phyloP scores from a whole-genome alignment of 2,329 filamentous ascomycete genomes.

The Claviceps pazoutovae region DNA sequence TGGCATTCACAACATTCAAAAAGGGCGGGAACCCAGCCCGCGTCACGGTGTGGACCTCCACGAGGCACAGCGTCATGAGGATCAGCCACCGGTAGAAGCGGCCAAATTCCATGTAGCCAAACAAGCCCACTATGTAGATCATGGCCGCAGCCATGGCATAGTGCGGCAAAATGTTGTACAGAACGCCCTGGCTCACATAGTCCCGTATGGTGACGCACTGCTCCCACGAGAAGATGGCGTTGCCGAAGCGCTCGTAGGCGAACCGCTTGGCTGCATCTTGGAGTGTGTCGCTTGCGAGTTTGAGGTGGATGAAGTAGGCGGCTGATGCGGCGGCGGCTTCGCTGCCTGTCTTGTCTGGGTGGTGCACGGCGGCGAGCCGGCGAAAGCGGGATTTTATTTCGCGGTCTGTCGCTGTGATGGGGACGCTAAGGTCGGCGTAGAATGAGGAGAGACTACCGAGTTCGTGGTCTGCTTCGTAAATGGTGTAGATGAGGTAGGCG shows the following conservation, averaged over 20 bases:
- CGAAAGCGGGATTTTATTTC: slow-evolving; percentile 77
- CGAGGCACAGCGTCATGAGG: slow-evolving; percentile 36
- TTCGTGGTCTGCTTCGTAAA: slow-evolving; percentile 82
- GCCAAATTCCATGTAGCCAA: slow-evolving; percentile 56
- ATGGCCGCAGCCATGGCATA: slow-evolving; percentile 43
- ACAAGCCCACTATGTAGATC: slow-evolving; percentile 46
- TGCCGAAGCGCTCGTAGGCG: slow-evolving; percentile 81
- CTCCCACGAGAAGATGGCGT: slow-evolving; percentile 52
- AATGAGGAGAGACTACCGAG: slow-evolving; percentile 59
- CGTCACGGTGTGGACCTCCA: slow-evolving; percentile 44
- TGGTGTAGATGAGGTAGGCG: slow-evolving; percentile 76
- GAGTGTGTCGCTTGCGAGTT: slow-evolving; percentile 70
- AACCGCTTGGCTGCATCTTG: slow-evolving; percentile 64
- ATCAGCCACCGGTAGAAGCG: slow-evolving; percentile 52
- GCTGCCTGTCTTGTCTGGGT: slow-evolving; percentile 67
- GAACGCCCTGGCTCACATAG: slow-evolving; percentile 50
- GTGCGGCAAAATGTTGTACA: slow-evolving; percentile 45
- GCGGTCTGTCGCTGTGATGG: slow-evolving; percentile 53
- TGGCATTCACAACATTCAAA: slow-evolving; percentile 31
- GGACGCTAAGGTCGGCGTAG: slow-evolving; percentile 63
- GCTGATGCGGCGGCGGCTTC: slow-evolving; percentile 19
- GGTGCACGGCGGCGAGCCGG: slow-evolving; percentile 53
- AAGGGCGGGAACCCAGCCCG: slow-evolving; percentile 36
- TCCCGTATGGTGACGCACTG: slow-evolving; percentile 56
- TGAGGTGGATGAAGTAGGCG: slow-evolving; percentile 63